Base-by-base conservation (phyloP, 192 early-diverging fungal genomes). In the Coemansia sp. region DNA sequence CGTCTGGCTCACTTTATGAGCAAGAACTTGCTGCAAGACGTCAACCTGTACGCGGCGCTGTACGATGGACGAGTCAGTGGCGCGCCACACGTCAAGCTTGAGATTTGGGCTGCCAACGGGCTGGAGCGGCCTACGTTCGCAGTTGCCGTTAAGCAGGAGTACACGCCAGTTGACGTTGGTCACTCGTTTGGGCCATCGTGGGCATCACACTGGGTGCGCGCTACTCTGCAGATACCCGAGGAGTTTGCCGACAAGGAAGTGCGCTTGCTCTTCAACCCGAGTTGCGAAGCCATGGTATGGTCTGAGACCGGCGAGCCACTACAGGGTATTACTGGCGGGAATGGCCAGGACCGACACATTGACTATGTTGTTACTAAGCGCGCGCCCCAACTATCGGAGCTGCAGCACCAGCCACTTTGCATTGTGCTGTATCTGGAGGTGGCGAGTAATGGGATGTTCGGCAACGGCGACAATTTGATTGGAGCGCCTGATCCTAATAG, bases 371-470 rank as follows among this genome's bases (percentile, higher is more conserved):
- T 90, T 37, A 84, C 85, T 10, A 59, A 73, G 18, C 73, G 74
- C 55, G 88, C 86, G 13, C 53, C 53, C 29, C 72, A 49, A 10
- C 71, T n/a, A 56, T 78, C 11, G 72, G 75, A 82, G 74, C 6
- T 35, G 34, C 34, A 35, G 34, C 34, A 35, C 7, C 53, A 12
- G 15, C 29, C 15, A 1, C 49, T 70, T 61, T 67, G 32, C 68
- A 88, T 88, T 53, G 82, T 92, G 43, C 85, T 97, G 55, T 96
- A 91, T 71, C 70, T 98, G 40, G 98, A 98, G 65, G 88, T 95
- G 56, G 95, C 92, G 1, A 95, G 94, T 72, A 98, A 98, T 71
- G 90, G 90, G 29, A 85, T 98, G 89, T 96, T 97, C 85, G 96
- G 97, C 20, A 84, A 76, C 38, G 86, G 85, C 1, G 22, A 82